Conservation (phyloP, 2,329 filamentous ascomycete genomes). For the Aureobasidium uvarum region DNA sequence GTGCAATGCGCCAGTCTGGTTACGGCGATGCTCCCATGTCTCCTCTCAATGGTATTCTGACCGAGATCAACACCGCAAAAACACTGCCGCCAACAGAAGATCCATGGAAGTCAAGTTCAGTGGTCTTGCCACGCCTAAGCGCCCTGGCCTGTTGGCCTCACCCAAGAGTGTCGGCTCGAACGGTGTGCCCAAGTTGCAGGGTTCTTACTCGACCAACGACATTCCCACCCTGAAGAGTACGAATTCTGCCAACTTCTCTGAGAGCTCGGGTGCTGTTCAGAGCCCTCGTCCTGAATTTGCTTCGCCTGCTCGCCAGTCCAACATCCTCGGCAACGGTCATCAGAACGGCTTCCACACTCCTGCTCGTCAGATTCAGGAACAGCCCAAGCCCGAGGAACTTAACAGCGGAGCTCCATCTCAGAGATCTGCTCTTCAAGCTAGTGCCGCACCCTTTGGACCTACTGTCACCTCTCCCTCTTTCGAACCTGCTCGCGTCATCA, state of each 20-base stretch:
- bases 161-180: slow-evolving; percentile 58
- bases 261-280: slow-evolving; percentile 53
- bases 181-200: slow-evolving; percentile 70
- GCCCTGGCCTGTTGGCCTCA: slow-evolving; percentile 54
- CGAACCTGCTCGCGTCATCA: neutral
- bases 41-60: slow-evolving; percentile 42
- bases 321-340: slow-evolving; percentile 59
- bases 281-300: slow-evolving; percentile 25
- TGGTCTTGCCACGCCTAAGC: slow-evolving; percentile 45
- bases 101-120: slow-evolving; percentile 50
- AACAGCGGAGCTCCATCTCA: slow-evolving; percentile 58
- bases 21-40: slow-evolving; percentile 39
- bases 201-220: slow-evolving; percentile 88
- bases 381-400: slow-evolving; percentile 48
- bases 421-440: slow-evolving; percentile 74
- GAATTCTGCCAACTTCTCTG: slow-evolving; percentile 42
- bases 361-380: slow-evolving; percentile 58
- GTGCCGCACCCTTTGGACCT: slow-evolving; percentile 74
- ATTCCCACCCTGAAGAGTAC: slow-evolving; percentile 73
- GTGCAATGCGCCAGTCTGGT: slow-evolving; percentile 38
- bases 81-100: slow-evolving; percentile 46
- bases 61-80: slow-evolving; percentile 44
- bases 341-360: slow-evolving; percentile 39
- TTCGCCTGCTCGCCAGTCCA: slow-evolving; percentile 25
- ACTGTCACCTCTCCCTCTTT: slow-evolving; percentile 44